These are phyloP conservation scores for Apiospora kogelbergensis DNA, from an alignment of 2,329 filamentous ascomycete genomes.

Conservation along the genomic window DNA sequence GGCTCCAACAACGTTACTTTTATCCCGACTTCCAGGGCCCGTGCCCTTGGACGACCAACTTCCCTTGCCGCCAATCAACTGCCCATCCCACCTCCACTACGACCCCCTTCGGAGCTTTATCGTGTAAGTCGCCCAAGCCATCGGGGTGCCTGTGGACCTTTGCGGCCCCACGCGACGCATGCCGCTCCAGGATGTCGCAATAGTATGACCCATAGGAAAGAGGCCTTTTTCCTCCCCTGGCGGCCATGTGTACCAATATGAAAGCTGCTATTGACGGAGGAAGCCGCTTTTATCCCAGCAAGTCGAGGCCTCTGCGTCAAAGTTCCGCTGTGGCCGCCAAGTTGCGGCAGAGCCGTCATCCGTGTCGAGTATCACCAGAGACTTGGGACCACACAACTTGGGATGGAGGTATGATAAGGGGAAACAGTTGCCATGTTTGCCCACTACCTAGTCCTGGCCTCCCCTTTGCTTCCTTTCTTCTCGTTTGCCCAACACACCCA, in stretches of 20 bases:
- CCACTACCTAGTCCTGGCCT: background rate
- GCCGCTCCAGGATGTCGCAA: background rate
- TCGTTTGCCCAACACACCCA: background rate
- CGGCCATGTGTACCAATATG: background rate
- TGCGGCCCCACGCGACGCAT: background rate
- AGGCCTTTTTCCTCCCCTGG: background rate
- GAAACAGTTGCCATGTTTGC: background rate
- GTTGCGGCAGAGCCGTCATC: conserved; percentile 37
- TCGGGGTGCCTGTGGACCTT: background rate
- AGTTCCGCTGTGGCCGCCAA: conserved; percentile 41
- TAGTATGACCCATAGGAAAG: background rate
- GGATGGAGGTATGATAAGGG: conserved; percentile 1
- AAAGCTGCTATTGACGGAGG: background rate
- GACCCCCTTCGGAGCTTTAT: background rate
- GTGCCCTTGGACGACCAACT: background rate
- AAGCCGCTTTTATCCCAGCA: background rate
- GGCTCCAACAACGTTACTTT: background rate
- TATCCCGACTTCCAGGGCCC: background rate
- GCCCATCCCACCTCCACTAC: conserved; percentile 2
- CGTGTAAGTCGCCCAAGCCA: background rate
- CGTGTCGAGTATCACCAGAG: conserved; percentile 1
- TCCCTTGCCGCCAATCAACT: background rate
- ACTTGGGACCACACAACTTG: conserved; percentile 4
- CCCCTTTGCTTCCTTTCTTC: background rate
- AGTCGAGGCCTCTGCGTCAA: background rate